phyloP scores from a whole-genome alignment of 2,329 filamentous ascomycete species.

The Colletotrichum brevisporum region DNA sequence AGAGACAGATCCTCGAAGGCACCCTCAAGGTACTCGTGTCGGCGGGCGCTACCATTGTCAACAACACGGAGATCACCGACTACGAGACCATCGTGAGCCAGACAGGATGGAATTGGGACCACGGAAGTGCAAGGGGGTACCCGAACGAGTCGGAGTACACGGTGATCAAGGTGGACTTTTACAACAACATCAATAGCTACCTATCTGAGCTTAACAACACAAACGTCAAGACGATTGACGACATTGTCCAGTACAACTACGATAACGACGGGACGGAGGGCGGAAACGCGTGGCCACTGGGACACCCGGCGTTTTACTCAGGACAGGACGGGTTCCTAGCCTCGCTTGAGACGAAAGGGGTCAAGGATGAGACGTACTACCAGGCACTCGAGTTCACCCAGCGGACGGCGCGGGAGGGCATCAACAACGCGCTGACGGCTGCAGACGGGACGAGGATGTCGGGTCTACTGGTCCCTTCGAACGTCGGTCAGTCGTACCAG shows the following conservation, averaged over 20 bases:
- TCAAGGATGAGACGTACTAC: slow-evolving; percentile 75
- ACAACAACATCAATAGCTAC: slow-evolving; percentile 73
- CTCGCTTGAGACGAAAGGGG: slow-evolving; percentile 71
- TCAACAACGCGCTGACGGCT: slow-evolving; percentile 75
- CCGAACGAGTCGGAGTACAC: slow-evolving; percentile 83
- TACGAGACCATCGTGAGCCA: slow-evolving; percentile 74
- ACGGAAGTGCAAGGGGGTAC: slow-evolving; percentile 70
- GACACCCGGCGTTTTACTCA: slow-evolving; percentile 74
- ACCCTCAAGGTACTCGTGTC: slow-evolving; percentile 67
- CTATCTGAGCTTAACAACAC: slow-evolving; percentile 75
- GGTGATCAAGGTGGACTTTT: slow-evolving; percentile 79
- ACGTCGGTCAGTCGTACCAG: slow-evolving; percentile 77
- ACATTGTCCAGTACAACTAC: slow-evolving; percentile 76
- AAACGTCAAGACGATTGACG: slow-evolving; percentile 69
- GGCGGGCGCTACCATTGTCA: slow-evolving; percentile 77
- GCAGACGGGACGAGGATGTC: slow-evolving; percentile 61
- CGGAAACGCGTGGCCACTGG: slow-evolving; percentile 68
- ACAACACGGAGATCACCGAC: slow-evolving; percentile 77
- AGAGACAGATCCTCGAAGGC: slow-evolving; percentile 66
- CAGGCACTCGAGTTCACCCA: slow-evolving; percentile 75
- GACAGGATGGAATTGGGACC: slow-evolving; percentile 82
- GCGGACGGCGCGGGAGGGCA: slow-evolving; percentile 74
- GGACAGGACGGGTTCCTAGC: slow-evolving; percentile 81
- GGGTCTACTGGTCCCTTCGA: slow-evolving; percentile 77
- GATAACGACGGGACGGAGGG: slow-evolving; percentile 77